These are phyloP conservation scores for Coemansia sp. DNA, from an alignment of 192 early-diverging fungal genomes.

Conservation along the genomic window DNA sequence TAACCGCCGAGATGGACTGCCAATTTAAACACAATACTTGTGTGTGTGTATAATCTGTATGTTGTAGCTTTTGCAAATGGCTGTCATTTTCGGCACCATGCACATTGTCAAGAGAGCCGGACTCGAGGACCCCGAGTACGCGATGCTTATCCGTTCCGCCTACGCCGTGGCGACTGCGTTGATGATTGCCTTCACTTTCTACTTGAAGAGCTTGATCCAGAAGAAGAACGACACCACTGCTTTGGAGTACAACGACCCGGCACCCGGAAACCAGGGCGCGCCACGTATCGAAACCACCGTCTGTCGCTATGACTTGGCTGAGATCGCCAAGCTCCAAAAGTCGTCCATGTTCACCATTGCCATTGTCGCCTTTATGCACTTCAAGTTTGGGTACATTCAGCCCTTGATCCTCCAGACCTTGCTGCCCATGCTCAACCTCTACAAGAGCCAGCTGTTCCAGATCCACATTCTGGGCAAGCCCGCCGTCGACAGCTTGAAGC, in stretches of 20 bases:
- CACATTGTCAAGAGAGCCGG: slow-evolving; percentile 63
- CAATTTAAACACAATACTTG: not conserved
- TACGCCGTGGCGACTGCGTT: slow-evolving; percentile 29
- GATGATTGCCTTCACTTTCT: slow-evolving; percentile 37
- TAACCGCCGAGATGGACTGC: not conserved
- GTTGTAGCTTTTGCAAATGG: slow-evolving; percentile 53
- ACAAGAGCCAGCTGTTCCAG: slow-evolving; percentile 71
- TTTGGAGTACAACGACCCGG: slow-evolving; percentile 76
- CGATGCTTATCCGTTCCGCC: slow-evolving; percentile 23
- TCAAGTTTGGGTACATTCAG: slow-evolving; percentile 85
- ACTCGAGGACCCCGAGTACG: slow-evolving; percentile 49
- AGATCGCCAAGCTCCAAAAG: slow-evolving; percentile 69
- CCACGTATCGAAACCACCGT: slow-evolving; percentile 63
- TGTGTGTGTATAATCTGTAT: not conserved
- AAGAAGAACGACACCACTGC: slow-evolving; percentile 81
- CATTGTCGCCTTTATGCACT: slow-evolving; percentile 80
- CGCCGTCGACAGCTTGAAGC: slow-evolving; percentile 75
- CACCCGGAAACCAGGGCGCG: slow-evolving; percentile 26
- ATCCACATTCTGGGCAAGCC: slow-evolving; percentile 77
- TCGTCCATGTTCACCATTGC: slow-evolving; percentile 68
- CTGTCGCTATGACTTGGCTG: slow-evolving; percentile 75
- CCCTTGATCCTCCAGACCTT: slow-evolving; percentile 87
- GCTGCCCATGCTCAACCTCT: slow-evolving; percentile 72
- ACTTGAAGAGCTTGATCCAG: slow-evolving; percentile 58
- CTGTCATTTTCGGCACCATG: slow-evolving; percentile 66